Conservation (phyloP, 129 eudicot genomes). For the Ambrosia artemisiifolia region DNA sequence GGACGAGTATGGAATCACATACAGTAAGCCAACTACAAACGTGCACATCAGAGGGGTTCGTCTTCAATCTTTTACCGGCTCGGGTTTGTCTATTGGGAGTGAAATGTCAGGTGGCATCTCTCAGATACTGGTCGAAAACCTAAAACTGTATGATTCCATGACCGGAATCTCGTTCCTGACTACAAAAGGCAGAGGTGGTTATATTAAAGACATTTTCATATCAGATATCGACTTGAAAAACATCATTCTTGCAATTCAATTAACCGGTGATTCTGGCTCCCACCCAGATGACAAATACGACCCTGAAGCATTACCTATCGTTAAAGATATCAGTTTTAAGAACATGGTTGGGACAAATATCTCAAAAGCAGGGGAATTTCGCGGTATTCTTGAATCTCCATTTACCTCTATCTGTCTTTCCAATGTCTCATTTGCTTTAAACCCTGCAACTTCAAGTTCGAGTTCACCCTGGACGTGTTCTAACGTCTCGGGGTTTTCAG, state of each 20-base stretch:
- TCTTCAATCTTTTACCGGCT: conserved; percentile 56
- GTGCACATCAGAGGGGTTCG: conserved; percentile 55
- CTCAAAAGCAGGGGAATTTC: conserved; percentile 52
- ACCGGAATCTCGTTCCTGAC: conserved; percentile 66
- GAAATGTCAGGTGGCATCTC: conserved; percentile 96
- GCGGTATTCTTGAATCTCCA: conserved; percentile 68
- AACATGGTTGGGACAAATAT: conserved; percentile 53
- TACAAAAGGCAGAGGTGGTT: conserved; percentile 76
- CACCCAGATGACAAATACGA: conserved; percentile 80
- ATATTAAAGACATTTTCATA: conserved; percentile 40
- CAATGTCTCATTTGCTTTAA: conserved; percentile 41
- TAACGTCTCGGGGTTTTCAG: conserved; percentile 60
- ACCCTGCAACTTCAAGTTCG: conserved; percentile 26
- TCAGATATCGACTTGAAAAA: conserved; percentile 39
- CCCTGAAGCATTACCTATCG: conserved; percentile 59
- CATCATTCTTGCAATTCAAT: conserved; percentile 46
- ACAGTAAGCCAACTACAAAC: conserved; percentile 48
- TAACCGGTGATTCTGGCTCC: conserved; percentile 43
- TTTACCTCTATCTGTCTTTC: conserved; percentile 62
- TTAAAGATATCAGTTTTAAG: conserved; percentile 46
- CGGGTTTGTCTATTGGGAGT: conserved; percentile 73
- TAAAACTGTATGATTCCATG: conserved; percentile 47
- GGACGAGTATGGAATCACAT: conserved; percentile 85
- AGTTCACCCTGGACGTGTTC: conserved; percentile 62
- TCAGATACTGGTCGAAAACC: conserved; percentile 41